phyloP scores from a whole-genome alignment of 2,329 filamentous ascomycete species.

The Huntiella decipiens region DNA sequence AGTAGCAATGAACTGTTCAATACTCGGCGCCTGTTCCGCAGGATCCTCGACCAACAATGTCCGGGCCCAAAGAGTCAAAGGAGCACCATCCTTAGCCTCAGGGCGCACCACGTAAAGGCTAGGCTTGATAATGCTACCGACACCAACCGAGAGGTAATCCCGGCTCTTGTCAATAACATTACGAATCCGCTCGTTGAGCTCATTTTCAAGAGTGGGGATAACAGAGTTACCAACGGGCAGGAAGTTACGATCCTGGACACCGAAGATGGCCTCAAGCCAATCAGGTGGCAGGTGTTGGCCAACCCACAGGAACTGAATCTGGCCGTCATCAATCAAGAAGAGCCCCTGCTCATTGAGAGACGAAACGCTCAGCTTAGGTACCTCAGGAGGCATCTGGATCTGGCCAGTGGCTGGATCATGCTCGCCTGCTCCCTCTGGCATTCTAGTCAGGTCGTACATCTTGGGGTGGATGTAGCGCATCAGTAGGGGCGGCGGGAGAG shows the following conservation, averaged over 20 bases:
- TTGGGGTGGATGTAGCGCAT: slow-evolving; percentile 85
- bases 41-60: slow-evolving; percentile 88
- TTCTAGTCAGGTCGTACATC: slow-evolving; percentile 79
- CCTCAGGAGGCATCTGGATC: slow-evolving; percentile 60
- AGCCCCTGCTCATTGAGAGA: slow-evolving; percentile 74
- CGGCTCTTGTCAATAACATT: slow-evolving; percentile 82
- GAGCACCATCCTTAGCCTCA: slow-evolving; percentile 65
- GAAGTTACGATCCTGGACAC: slow-evolving; percentile 61
- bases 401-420: slow-evolving; percentile 74
- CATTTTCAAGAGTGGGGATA: slow-evolving; percentile 74
- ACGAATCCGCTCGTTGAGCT: slow-evolving; percentile 89
- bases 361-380: slow-evolving; percentile 73
- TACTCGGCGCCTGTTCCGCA: slow-evolving; percentile 81
- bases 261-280: slow-evolving; percentile 77
- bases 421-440: slow-evolving; percentile 82
- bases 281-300: slow-evolving; percentile 84
- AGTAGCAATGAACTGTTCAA: slow-evolving; percentile 81
- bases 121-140: slow-evolving; percentile 82
- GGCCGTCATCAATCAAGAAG: slow-evolving; percentile 91
- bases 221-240: slow-evolving; percentile 81
- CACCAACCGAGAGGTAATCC: slow-evolving; percentile 69
- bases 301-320: slow-evolving; percentile 95
- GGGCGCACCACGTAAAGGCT: slow-evolving; percentile 73
- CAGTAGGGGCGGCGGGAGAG: slow-evolving; percentile 69
- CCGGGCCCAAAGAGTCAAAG: slow-evolving; percentile 90